These are phyloP conservation scores for Salvia miltiorrhiza DNA, from an alignment of 257 asterid species.

Conservation along the genomic window DNA sequence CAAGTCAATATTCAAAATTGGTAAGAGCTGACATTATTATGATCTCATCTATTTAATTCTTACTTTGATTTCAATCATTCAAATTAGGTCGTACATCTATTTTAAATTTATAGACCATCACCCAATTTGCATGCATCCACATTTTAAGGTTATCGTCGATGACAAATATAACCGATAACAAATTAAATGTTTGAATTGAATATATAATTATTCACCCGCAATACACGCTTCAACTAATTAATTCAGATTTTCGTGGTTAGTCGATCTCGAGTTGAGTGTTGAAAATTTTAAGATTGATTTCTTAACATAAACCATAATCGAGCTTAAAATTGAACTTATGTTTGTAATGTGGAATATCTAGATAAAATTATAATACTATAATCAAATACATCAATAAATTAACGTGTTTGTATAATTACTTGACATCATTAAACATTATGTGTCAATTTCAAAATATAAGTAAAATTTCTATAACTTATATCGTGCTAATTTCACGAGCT, in stretches of 20 bases:
- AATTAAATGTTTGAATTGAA: neutral
- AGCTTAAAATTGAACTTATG: too few relatives aligned
- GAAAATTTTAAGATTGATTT: too few relatives aligned
- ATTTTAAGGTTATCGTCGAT: neutral
- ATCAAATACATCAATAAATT: too few relatives aligned
- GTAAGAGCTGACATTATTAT: conserved; percentile 1
- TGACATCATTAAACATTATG: too few relatives aligned
- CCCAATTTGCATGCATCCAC: neutral
- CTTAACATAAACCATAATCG: too few relatives aligned
- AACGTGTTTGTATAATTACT: too few relatives aligned
- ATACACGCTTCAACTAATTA: neutral
- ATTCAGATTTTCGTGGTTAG: neutral
- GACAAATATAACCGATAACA: neutral
- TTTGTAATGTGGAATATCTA: too few relatives aligned
- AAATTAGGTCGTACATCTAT: neutral
- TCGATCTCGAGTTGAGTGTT: too few relatives aligned
- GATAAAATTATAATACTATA: too few relatives aligned
- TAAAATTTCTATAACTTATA: too few relatives aligned
- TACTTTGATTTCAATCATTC: neutral
- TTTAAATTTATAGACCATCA: neutral
- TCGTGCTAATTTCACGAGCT: too few relatives aligned
- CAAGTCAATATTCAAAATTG: conserved; percentile 16
- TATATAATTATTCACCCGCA: neutral
- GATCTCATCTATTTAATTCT: conserved; percentile 10
- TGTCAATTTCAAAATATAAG: too few relatives aligned